These are phyloP conservation scores for Fragaria iinumae DNA, from an alignment of 306 rosid species.

Conservation along the genomic window DNA sequence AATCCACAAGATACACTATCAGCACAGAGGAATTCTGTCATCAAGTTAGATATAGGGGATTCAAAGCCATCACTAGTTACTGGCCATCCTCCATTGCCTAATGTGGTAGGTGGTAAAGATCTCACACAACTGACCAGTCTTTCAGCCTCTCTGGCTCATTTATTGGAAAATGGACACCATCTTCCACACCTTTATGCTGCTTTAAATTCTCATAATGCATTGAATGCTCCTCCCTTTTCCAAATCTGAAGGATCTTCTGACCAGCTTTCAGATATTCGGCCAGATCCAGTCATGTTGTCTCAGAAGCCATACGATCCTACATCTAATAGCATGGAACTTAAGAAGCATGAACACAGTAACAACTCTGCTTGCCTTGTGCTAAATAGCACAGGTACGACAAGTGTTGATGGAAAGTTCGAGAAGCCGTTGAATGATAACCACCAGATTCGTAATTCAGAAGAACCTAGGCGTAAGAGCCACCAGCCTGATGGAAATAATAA, in stretches of 20 bases:
- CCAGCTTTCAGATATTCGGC: conserved; percentile 45
- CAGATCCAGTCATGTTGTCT: conserved; percentile 41
- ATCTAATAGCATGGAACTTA: conserved; percentile 44
- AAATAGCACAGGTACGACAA: conserved; percentile 22
- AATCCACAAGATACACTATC: conserved; percentile 45
- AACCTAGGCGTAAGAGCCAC: conserved; percentile 34
- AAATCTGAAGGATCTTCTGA: conserved; percentile 42
- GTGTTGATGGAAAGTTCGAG: conserved; percentile 34
- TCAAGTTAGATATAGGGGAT: conserved; percentile 45
- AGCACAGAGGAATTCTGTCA: conserved; percentile 43
- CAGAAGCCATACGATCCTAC: conserved; percentile 54
- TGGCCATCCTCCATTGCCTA: conserved; percentile 46
- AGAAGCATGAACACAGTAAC: conserved; percentile 46
- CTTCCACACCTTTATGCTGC: conserved; percentile 79
- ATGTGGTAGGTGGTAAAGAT: conserved; percentile 55
- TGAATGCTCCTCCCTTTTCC: conserved; percentile 41
- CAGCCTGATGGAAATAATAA: conserved; percentile 44
- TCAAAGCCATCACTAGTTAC: conserved; percentile 44
- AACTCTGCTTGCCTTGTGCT: conserved; percentile 27
- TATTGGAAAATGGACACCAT: conserved; percentile 72
- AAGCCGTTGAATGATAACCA: conserved; percentile 27
- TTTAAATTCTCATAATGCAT: conserved; percentile 48
- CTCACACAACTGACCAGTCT: conserved; percentile 57
- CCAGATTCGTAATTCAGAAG: conserved; percentile 37
- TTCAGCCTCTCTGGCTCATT: conserved; percentile 80